A percentile compares a stretch with the other conserved stretches of the same genome.
Conservation (phyloP, 768 basidiomycete genomes). For the Phylloporus sp. region DNA sequence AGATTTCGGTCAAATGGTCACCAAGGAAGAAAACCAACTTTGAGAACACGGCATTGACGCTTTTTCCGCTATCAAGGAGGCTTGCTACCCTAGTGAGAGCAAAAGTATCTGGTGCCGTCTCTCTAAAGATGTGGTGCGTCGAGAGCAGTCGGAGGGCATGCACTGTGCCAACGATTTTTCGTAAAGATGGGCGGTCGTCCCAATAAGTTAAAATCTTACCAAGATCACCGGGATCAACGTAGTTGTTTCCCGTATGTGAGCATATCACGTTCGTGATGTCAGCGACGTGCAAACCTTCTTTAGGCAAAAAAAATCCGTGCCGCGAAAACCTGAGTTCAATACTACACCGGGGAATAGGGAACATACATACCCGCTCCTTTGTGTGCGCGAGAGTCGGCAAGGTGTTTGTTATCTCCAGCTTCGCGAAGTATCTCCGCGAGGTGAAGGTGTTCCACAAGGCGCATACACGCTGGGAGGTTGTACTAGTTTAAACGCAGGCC, state of each 20-base stretch:
- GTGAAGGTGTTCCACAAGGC: slow-evolving; percentile 68
- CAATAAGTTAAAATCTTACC: slow-evolving; percentile 3
- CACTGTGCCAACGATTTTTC: slow-evolving; percentile 34
- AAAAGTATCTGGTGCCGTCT: slow-evolving; percentile 67
- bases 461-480: slow-evolving; percentile 69
- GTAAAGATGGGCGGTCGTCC: not conserved
- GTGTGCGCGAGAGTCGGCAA: slow-evolving; percentile 20
- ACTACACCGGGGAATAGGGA: not conserved
- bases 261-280: slow-evolving; percentile 23
- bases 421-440: slow-evolving; percentile 65
- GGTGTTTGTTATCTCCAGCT: slow-evolving; percentile 40
- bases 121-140: slow-evolving; percentile 70
- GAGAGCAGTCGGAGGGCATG: slow-evolving; percentile 73
- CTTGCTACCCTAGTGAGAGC: slow-evolving; percentile 66
- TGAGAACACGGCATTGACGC: slow-evolving; percentile 42
- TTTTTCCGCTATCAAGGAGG: slow-evolving; percentile 63
- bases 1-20: not conserved
- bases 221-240: slow-evolving; percentile 18
- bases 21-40: slow-evolving; percentile 33
- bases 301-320: not conserved
- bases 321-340: not conserved
- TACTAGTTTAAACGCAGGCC: slow-evolving; percentile 39
- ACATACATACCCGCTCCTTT: slow-evolving; percentile 6
- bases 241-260: slow-evolving; percentile 13
- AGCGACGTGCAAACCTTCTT: slow-evolving; percentile 18